Evolutionary conservation across 1,284 basidiomycete genomes (phyloP).

Genomic region (Apiotrichum mycotoxinovorans): DNA sequence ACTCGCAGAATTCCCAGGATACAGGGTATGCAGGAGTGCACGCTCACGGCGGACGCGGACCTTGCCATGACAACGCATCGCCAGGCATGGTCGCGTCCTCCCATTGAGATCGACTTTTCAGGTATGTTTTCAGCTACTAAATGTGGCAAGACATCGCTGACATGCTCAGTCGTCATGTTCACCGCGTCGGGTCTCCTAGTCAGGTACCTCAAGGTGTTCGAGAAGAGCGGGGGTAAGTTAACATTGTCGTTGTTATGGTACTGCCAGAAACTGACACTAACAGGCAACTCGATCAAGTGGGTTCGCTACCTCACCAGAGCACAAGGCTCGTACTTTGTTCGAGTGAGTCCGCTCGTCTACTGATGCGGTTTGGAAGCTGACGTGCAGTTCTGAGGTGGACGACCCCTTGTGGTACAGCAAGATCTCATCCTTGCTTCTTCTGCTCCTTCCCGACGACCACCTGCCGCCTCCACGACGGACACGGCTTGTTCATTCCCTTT

Average conservation of each 20-base stretch:
- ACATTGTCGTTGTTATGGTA: too few species aligned
- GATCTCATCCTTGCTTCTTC: too few species aligned
- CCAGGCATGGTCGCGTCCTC: constrained; percentile 94
- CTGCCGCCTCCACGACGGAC: background rate
- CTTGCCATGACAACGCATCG: constrained; percentile 81
- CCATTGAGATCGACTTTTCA: constrained; percentile 91
- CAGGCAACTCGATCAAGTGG: constrained; percentile 69
- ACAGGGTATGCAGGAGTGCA: constrained; percentile 87
- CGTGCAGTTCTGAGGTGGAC: background rate
- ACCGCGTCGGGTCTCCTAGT: constrained; percentile 93
- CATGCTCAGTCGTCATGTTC: constrained; percentile 86
- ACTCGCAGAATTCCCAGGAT: constrained; percentile 73
- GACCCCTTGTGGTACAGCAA: too few species aligned
- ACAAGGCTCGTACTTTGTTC: constrained; percentile 45
- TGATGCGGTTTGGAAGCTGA: background rate
- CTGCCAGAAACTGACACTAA: background rate
- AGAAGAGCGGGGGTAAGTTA: constrained; percentile 68
- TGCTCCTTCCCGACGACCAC: background rate
- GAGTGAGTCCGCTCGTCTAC: constrained; percentile 32
- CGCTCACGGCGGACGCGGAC: constrained; percentile 76
- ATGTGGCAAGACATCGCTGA: constrained; percentile 28
- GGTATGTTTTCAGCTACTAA: constrained; percentile 25
- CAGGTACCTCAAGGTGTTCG: constrained; percentile 95
- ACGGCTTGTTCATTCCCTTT: background rate
- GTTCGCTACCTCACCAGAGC: constrained; percentile 55